Base-by-base conservation (phyloP, 371 early-diverging fungal species). In the Smittium culicis region DNA sequence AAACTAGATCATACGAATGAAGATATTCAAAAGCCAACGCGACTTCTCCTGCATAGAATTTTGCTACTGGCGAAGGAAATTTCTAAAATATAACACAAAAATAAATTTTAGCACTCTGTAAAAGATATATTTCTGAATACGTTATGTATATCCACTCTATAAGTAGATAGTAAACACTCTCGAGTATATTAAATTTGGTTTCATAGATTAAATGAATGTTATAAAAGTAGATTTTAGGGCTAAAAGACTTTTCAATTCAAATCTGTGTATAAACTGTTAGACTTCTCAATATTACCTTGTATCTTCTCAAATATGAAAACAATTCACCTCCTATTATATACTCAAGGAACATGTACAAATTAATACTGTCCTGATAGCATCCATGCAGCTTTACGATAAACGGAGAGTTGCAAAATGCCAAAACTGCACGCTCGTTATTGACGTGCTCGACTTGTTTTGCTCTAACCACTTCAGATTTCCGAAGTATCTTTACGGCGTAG, bases 381-480 rank as follows among this genome's bases (percentile, higher is more conserved):
- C 92, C 91, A 77, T 90, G 84, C 74, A 99, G 81, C 71, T 89
- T 86, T 65, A 99, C 96, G 66, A 99, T 78, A 78, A 98, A 99
- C 3, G 96, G 96, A 76, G 92, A 92, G 35, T 87, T 83, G 29
- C 87, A 84, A 29, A 82, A 79, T 71, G 90, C 91, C 54, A 99
- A 81, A 68, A 98, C 94, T 59, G 87, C 83, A 72, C 92, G 90
- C 78, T 99, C 99, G 75, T 92, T 93, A 73, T 94, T 88, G 31
- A 96, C 91, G 74, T 99, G 98, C 72, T 96, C 96, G 20, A 98
- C 92, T 74, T 99, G 98, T 74, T 95, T 93, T 74, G 93, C 78
- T 67, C 90, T 83, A 34, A 99, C 91, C 8, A 99, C 89, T 71
- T 96, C 93, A 17, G 87, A 73, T 77, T 96, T 98, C 66, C 89